Conservation (phyloP, 2,329 filamentous ascomycete species). For the Apiospora arundinis region DNA sequence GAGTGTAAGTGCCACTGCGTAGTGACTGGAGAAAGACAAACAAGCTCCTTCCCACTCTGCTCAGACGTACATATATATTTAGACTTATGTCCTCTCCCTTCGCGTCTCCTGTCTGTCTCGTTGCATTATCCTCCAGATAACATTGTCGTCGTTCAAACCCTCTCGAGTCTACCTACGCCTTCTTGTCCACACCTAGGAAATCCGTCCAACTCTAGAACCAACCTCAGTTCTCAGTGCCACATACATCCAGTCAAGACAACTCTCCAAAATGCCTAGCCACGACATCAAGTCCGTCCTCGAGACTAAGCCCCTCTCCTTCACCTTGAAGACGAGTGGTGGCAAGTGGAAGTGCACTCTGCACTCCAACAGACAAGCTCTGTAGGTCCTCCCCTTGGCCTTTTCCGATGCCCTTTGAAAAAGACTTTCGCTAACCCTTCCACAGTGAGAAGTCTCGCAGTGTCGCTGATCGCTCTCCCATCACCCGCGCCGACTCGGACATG, state of each 20-base stretch:
- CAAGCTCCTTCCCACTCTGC: neutral
- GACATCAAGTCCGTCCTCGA: slow-evolving; percentile 37
- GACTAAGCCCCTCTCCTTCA: slow-evolving; percentile 39
- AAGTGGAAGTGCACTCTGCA: slow-evolving; percentile 41
- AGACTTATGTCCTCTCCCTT: neutral
- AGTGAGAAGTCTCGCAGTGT: slow-evolving; percentile 23
- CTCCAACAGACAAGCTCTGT: slow-evolving; percentile 41
- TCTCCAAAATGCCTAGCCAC: slow-evolving; percentile 37
- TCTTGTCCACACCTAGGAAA: neutral
- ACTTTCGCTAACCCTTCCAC: neutral
- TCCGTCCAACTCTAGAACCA: neutral
- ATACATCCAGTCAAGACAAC: slow-evolving; percentile 6
- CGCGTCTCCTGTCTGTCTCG: neutral
- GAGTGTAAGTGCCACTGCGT: neutral
- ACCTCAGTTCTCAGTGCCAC: neutral
- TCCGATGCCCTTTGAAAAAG: neutral
- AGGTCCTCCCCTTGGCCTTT: slow-evolving; percentile 26
- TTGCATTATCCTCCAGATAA: neutral
- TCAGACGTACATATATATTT: neutral
- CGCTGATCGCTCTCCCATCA: slow-evolving; percentile 26
- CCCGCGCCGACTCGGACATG: slow-evolving; percentile 36
- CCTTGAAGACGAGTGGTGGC: slow-evolving; percentile 39
- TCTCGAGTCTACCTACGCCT: neutral
- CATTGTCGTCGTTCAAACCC: neutral
- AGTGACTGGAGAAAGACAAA: neutral